Evolutionary conservation across 352 stramenopile species (phyloP).

Genomic region (Stramenopiles sp.): DNA sequence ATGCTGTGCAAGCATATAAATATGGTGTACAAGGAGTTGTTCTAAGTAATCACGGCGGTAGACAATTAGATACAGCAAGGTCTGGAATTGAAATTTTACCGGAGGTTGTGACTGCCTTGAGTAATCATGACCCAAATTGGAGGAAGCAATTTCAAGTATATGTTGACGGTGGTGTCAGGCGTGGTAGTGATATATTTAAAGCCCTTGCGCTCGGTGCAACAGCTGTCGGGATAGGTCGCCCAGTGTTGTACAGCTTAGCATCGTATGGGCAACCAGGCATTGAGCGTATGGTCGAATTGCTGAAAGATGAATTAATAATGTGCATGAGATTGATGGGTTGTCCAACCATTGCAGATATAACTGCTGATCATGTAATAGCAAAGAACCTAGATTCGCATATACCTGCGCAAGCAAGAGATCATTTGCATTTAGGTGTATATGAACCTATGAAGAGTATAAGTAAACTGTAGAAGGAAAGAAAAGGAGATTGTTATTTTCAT

Average conservation of each 20-base stretch:
- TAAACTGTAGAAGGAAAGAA: background rate
- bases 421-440: background rate
- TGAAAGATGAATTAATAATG: slow-evolving; percentile 71
- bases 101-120: slow-evolving; percentile 58
- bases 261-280: slow-evolving; percentile 67
- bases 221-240: slow-evolving; percentile 77
- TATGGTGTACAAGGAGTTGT: slow-evolving; percentile 69
- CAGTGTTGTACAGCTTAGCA: slow-evolving; percentile 74
- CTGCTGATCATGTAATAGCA: background rate
- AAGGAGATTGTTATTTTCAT: too few species aligned
- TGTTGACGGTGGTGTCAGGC: slow-evolving; percentile 73
- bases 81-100: slow-evolving; percentile 70
- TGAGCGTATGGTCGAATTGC: slow-evolving; percentile 53
- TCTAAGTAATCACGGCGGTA: slow-evolving; percentile 77
- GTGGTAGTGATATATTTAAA: slow-evolving; percentile 83
- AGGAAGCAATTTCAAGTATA: slow-evolving; percentile 35
- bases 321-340: slow-evolving; percentile 64
- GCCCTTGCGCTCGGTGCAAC: slow-evolving; percentile 67
- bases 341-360: slow-evolving; percentile 38
- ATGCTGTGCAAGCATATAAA: slow-evolving; percentile 61
- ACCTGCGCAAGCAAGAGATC: background rate
- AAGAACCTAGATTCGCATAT: background rate
- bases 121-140: slow-evolving; percentile 16
- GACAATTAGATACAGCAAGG: slow-evolving; percentile 64
- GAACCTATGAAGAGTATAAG: background rate